Percentiles rank a stretch among this genome's conserved stretches.
These are phyloP conservation scores for Apiospora koreana DNA, from an alignment of 2,329 filamentous ascomycete species.

Conservation along the genomic window DNA sequence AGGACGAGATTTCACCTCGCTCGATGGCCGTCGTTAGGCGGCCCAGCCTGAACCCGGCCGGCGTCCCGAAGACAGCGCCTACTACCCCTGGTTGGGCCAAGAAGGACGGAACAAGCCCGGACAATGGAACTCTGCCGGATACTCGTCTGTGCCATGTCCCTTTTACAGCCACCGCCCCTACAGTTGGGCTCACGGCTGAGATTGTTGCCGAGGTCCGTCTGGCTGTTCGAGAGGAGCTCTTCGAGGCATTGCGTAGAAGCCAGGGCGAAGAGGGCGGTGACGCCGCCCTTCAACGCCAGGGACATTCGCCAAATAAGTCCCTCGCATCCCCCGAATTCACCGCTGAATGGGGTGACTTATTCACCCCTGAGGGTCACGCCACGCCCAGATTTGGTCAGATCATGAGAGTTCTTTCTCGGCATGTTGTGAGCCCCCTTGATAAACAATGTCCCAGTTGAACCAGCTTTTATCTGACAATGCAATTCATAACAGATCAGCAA, in stretches of 20 bases:
- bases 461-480: background rate
- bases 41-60: background rate
- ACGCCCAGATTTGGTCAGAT: constrained; percentile 71
- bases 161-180: background rate
- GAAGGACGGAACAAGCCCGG: background rate
- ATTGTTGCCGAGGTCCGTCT: background rate
- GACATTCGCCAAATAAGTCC: too few species aligned
- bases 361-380: constrained; percentile 66
- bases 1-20: background rate
- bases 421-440: constrained; percentile 59
- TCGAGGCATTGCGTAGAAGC: background rate
- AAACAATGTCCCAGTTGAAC: too few species aligned
- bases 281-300: background rate
- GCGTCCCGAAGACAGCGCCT: background rate
- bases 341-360: constrained; percentile 70
- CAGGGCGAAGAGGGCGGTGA: background rate
- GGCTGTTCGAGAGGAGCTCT: background rate
- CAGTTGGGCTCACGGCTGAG: background rate
- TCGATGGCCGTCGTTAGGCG: background rate
- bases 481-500: constrained; percentile 59
- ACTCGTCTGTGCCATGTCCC: background rate
- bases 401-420: constrained; percentile 70
- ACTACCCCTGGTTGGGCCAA: background rate
- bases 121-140: background rate
- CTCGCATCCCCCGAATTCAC: background rate